Evolutionary conservation across 169 alveolate species (phyloP), one percentile per base, ranked within the genome.

Genomic region (Plasmodium gaboni): DNA sequence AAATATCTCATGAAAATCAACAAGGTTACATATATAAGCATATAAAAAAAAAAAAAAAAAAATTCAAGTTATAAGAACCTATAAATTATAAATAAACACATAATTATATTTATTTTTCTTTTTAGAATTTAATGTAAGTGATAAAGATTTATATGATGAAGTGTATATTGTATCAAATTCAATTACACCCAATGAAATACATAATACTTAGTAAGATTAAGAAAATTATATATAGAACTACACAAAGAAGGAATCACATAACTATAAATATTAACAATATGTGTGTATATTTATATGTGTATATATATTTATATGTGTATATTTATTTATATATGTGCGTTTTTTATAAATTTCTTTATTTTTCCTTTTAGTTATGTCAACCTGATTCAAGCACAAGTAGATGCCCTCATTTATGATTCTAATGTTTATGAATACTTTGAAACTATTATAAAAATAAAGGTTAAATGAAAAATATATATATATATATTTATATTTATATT

Each of bases 111-210:
- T 51, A 13, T 51, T 51, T 51, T 51, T 51, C 17, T 10, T 13
- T 12, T 32, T 28, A 76, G 89, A 76, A 38, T 76, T 64, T 44
- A n/a, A 76, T 44, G 89, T 76, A 32, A 64, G 70, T 6, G 89
- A 76, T 15, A 76, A 76, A 57, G 69, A 48, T 44, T 17, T 76
- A 26, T 51, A 32, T 50, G 89, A 68, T 24, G 89, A 76, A n/a
- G 70, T 76, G n/a, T 76, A 76, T 38, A 57, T 76, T n/a, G 89
- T 76, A 44, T 74, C 89, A 19, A 76, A 76, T 68, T 76, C 89
- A 32, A 57, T 76, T 7, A 76, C 89, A 0, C 64, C 89, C 50
- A 76, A 76, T 24, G 89, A 76, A 13, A 64, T 51, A 5, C 68
- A 76, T 26, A 76, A 64, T 42, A 64, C 76, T 12, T 76, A 63